A percentile compares a stretch with the other conserved stretches of the same genome.
phyloP scores from a whole-genome alignment of 805 yeast genomes.

The Kodamaea hsintzibuensis region DNA sequence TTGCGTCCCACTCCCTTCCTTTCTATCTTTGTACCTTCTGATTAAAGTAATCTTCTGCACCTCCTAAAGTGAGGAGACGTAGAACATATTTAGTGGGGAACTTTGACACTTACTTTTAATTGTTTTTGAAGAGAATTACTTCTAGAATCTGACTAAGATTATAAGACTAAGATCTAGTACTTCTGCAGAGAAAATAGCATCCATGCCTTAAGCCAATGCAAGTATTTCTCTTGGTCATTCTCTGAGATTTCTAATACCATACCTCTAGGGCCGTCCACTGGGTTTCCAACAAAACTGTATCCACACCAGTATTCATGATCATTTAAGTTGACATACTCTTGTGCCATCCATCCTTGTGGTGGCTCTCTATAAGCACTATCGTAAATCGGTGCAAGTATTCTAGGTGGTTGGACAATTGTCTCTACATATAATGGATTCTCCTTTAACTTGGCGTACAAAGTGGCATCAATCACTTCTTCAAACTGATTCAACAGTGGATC shows the following conservation, averaged over 20 bases:
- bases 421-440: slow-evolving; percentile 26
- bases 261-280: slow-evolving; percentile 6
- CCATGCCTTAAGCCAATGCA: slow-evolving; percentile 4
- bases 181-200: not conserved
- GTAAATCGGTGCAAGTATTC: slow-evolving; percentile 15
- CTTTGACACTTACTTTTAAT: not conserved
- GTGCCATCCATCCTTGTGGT: slow-evolving; percentile 24
- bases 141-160: not conserved
- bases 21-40: no score
- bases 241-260: not conserved
- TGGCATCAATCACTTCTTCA: slow-evolving; percentile 5
- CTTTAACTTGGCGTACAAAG: slow-evolving; percentile 12
- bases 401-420: slow-evolving; percentile 27
- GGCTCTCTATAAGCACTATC: slow-evolving; percentile 26
- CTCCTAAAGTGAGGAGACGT: no score
- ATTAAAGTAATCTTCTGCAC: no score
- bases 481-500: slow-evolving; percentile 3
- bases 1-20: no score
- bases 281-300: slow-evolving; percentile 33
- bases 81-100: no score
- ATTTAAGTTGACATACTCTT: slow-evolving; percentile 8
- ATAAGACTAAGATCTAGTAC: not conserved
- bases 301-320: slow-evolving; percentile 33
- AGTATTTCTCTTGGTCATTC: slow-evolving; percentile 1
- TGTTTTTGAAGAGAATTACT: not conserved